A percentile compares a stretch with the other conserved stretches of the same genome.
Evolutionary conservation across 192 early-diverging fungal genomes (phyloP).

Genomic region (Thamnidium elegans): DNA sequence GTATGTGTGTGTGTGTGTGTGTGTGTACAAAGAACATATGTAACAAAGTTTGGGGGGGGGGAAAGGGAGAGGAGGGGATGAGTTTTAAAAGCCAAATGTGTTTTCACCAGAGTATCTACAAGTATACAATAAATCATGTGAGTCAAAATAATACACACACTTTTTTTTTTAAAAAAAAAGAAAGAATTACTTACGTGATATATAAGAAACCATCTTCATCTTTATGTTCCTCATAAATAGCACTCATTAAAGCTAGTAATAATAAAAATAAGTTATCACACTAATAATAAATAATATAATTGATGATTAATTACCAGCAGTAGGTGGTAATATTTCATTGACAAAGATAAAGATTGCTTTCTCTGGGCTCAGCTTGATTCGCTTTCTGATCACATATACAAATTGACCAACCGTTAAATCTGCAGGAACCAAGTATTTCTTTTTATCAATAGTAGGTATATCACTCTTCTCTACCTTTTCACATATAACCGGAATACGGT

Average conservation of each 20-base stretch:
- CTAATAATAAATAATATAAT: not conserved
- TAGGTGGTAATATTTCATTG: slow-evolving; percentile 92
- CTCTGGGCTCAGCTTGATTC: slow-evolving; percentile 95
- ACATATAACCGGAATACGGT: slow-evolving; percentile 86
- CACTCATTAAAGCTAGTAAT: slow-evolving; percentile 69
- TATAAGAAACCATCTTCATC: slow-evolving; percentile 98
- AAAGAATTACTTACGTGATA: slow-evolving; percentile 59
- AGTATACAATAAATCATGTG: slow-evolving; percentile 3
- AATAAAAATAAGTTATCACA: not conserved
- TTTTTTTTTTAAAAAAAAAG: too few species aligned
- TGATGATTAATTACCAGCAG: slow-evolving; percentile 50
- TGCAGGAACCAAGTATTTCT: slow-evolving; percentile 98
- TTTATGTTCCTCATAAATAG: slow-evolving; percentile 96
- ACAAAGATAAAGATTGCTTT: slow-evolving; percentile 99
- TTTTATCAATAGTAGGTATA: slow-evolving; percentile 98
- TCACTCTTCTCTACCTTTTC: slow-evolving; percentile 99
- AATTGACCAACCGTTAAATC: slow-evolving; percentile 98
- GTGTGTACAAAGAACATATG: too few species aligned
- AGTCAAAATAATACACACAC: not conserved
- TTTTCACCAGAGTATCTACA: slow-evolving; percentile 79
- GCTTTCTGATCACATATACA: slow-evolving; percentile 95
- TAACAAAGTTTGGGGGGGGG: not conserved
- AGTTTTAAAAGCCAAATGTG: slow-evolving; percentile 62
- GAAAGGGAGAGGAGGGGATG: not conserved
- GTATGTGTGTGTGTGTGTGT: too few species aligned